Evolutionary conservation across 2,329 filamentous ascomycete genomes (phyloP), one percentile per base, ranked within the genome.

Genomic region (Hypoxylon sp.): DNA sequence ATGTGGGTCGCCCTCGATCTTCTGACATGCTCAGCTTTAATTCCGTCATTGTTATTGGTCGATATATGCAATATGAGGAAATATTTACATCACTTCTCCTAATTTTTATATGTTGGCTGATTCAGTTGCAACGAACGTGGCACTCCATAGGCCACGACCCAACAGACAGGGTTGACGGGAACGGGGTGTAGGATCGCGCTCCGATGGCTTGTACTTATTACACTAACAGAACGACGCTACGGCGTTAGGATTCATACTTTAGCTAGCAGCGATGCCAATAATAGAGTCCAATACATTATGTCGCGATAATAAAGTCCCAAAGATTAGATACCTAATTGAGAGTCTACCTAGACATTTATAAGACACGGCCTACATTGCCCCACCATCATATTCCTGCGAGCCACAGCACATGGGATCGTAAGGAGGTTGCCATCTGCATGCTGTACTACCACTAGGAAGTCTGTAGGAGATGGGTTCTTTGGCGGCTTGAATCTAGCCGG

Each of bases 41-140:
- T 17, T 17, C n/a, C n/a, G 6, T 42, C 14, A 17, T 42, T 42
- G n/a, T 17, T 17, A 42, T 42, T 42, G 37, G 37, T 42, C 6
- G 5, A 9, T 5, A 17, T 17, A 42, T 42, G 37, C 8, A 17
- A 9, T 5, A 10, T 42, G n/a, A 8, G 5, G n/a, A 42, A 42
- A 17, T 6, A 42, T 17, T 42, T 42, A 42, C n/a, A 17, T 42
- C 37, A 42, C n/a, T n/a, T 17, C 14, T 17, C 17, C 8, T n/a
- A n/a, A 17, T 42, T 39, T 42, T 42, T 8, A 42, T 42, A 42
- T 42, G n/a, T n/a, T 42, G n/a, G 37, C 37, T 19, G 37, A 42
- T 9, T 42, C n/a, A 14, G 37, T 42, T 8, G 37, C 37, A 42
- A 19, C 6, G n/a, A 42, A 42, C 6, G 37, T n/a, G 5, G 6